phyloP scores from a whole-genome alignment of 1,284 basidiomycete genomes.

The Ceratobasidium papillatum region DNA sequence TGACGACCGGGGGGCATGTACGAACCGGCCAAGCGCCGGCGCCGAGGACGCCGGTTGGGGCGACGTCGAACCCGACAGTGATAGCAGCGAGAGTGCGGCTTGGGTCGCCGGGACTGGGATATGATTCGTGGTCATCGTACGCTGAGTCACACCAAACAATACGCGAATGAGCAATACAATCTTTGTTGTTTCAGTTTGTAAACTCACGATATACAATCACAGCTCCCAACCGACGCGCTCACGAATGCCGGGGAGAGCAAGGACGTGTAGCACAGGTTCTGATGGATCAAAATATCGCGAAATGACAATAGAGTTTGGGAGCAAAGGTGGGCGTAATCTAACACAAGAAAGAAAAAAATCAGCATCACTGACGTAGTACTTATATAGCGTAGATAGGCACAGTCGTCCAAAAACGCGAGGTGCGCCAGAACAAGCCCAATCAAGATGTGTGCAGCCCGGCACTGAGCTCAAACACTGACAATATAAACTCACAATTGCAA shows the following conservation, averaged over 20 bases:
- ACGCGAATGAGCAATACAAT: not conserved
- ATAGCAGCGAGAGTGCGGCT: constrained; percentile 28
- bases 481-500: not conserved
- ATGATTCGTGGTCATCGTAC: constrained; percentile 3
- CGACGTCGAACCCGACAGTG: constrained; percentile 1
- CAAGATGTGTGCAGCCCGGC: constrained; percentile 9
- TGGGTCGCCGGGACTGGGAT: constrained; percentile 29
- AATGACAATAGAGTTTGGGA: constrained; percentile 17
- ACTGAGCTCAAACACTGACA: not conserved
- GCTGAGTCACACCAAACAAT: constrained; percentile 1
- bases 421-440: constrained; percentile 28
- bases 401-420: constrained; percentile 9
- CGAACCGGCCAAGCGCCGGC: constrained; percentile 24
- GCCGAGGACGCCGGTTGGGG: not conserved
- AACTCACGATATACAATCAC: not conserved
- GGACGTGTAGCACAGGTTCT: not conserved
- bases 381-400: not conserved
- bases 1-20: constrained; percentile 9
- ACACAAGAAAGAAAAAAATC: not conserved
- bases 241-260: not conserved
- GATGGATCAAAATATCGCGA: constrained; percentile 14
- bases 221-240: not conserved
- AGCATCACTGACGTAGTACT: not conserved
- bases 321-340: not conserved
- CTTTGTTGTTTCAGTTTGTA: not conserved